Conservation (phyloP, 2,329 filamentous ascomycete genomes). For the Colletotrichum cereale region DNA sequence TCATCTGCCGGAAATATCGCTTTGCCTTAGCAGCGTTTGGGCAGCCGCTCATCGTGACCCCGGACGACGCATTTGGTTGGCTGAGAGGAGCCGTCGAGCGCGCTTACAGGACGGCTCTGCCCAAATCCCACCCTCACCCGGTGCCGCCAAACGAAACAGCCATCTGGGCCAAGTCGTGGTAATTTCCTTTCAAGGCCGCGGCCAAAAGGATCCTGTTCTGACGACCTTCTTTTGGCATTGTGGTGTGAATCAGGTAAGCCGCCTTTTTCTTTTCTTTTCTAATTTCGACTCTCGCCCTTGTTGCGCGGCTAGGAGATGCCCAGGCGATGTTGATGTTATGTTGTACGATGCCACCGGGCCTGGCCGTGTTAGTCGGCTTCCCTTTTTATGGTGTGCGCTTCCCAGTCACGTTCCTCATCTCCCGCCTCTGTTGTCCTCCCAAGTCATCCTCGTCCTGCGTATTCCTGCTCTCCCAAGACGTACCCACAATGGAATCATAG, state of each 20-base stretch:
- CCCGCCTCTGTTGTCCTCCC: slow-evolving; percentile 10
- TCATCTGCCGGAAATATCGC: slow-evolving; percentile 30
- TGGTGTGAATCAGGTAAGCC: slow-evolving; percentile 39
- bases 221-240: slow-evolving; percentile 21
- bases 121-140: slow-evolving; percentile 28
- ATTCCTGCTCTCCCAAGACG: slow-evolving; percentile 25
- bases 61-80: slow-evolving; percentile 40
- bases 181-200: slow-evolving; percentile 37
- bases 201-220: slow-evolving; percentile 31
- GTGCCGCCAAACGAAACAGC: slow-evolving; percentile 36
- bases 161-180: slow-evolving; percentile 21
- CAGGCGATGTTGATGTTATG: too few species aligned
- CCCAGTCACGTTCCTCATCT: slow-evolving; percentile 18
- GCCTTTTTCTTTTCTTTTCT: slow-evolving; percentile 21
- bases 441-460: slow-evolving; percentile 9
- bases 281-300: slow-evolving; percentile 18
- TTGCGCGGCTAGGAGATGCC: slow-evolving; percentile 22
- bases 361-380: slow-evolving; percentile 32
- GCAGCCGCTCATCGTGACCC: slow-evolving; percentile 41
- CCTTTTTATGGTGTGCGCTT: slow-evolving; percentile 37
- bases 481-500: slow-evolving; percentile 40
- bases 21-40: slow-evolving; percentile 42
- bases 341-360: slow-evolving; percentile 1
- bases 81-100: slow-evolving; percentile 40
- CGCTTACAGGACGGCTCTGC: slow-evolving; percentile 36